Conservation (phyloP, 352 stramenopile genomes). For the Phytophthora boehmeriae region DNA sequence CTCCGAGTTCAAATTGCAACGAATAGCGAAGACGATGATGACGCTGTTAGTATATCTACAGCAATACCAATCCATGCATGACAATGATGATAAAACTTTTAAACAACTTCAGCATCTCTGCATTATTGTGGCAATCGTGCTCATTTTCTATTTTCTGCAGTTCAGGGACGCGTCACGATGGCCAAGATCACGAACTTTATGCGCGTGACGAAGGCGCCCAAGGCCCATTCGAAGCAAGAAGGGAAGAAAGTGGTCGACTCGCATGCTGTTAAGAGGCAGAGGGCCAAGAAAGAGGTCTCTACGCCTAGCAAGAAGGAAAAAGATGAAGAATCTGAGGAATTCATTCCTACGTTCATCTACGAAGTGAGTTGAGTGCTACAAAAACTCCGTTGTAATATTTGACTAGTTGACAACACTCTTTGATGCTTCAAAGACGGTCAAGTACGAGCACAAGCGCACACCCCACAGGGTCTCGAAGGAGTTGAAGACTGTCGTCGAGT, state of each 20-base stretch:
- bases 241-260: slow-evolving; percentile 32
- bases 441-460: slow-evolving; percentile 54
- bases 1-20: background rate
- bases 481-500: slow-evolving; percentile 46
- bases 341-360: slow-evolving; percentile 69
- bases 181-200: slow-evolving; percentile 74
- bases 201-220: slow-evolving; percentile 68
- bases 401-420: slow-evolving; percentile 1
- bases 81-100: no score
- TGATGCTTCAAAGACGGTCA: slow-evolving; percentile 38
- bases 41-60: slow-evolving; percentile 39
- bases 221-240: slow-evolving; percentile 35
- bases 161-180: slow-evolving; percentile 33
- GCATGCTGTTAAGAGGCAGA: slow-evolving; percentile 17
- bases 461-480: slow-evolving; percentile 38
- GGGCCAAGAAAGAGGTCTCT: slow-evolving; percentile 1
- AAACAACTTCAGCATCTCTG: no score
- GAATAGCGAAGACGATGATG: slow-evolving; percentile 32
- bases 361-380: slow-evolving; percentile 20
- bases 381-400: background rate
- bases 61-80: slow-evolving; percentile 28
- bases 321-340: slow-evolving; percentile 33
- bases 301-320: slow-evolving; percentile 10
- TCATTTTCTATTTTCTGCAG: background rate
- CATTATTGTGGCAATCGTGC: no score